A percentile compares a stretch with the other conserved stretches of the same genome.
phyloP scores from a whole-genome alignment of 768 basidiomycete species.

The Termitomyces sp. region DNA sequence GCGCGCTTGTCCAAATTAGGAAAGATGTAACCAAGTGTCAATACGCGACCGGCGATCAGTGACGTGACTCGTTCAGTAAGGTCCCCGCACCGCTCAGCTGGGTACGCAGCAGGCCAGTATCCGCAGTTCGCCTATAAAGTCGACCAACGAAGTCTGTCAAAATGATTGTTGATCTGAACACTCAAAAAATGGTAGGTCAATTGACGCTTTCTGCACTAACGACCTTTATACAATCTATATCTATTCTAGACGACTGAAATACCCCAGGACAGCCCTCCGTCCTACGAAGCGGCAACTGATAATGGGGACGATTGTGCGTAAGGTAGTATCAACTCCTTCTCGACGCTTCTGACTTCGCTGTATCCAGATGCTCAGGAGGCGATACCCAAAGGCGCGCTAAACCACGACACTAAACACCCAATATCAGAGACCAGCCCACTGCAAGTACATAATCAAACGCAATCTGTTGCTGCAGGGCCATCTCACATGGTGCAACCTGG shows the following conservation, averaged over 20 bases:
- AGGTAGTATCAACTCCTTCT: neutral
- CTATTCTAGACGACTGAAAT: slow-evolving; percentile 11
- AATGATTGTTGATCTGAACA: slow-evolving; percentile 26
- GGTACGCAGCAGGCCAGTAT: slow-evolving; percentile 5
- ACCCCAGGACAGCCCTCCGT: slow-evolving; percentile 41
- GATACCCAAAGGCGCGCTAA: slow-evolving; percentile 1
- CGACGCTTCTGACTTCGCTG: neutral
- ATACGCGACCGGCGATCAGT: neutral
- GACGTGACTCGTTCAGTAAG: neutral
- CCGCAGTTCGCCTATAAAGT: slow-evolving; percentile 11
- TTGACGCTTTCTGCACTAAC: neutral
- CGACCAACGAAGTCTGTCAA: neutral
- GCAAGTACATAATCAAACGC: neutral
- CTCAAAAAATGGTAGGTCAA: slow-evolving; percentile 20
- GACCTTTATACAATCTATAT: neutral
- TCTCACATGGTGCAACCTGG: slow-evolving; percentile 15
- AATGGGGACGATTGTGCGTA: slow-evolving; percentile 25
- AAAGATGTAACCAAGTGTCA: slow-evolving; percentile 1
- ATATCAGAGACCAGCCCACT: slow-evolving; percentile 2
- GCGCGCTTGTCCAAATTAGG: slow-evolving; percentile 1
- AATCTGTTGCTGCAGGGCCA: slow-evolving; percentile 20
- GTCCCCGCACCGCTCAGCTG: slow-evolving; percentile 2
- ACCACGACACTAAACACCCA: slow-evolving; percentile 7
- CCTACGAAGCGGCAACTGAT: slow-evolving; percentile 40
- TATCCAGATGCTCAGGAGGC: neutral